phyloP scores from a whole-genome alignment of 495 filamentous ascomycete genomes.

The Neurospora intermedia region DNA sequence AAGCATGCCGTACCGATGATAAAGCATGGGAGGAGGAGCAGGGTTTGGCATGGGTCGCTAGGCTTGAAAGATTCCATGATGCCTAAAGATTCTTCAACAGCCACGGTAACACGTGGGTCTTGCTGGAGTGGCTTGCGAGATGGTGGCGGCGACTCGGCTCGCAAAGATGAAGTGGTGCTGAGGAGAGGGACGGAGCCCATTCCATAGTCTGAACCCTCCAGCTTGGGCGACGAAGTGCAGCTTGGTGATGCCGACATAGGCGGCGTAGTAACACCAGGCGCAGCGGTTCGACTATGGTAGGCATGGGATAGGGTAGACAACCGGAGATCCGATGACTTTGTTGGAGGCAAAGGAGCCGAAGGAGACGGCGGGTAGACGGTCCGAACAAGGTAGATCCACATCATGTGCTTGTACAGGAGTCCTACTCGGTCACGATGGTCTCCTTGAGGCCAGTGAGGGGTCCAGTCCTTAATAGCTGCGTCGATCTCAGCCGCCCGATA shows the following conservation, averaged over 20 bases:
- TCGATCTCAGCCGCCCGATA: slow-evolving; percentile 72
- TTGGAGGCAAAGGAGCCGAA: slow-evolving; percentile 14
- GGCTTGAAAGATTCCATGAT: slow-evolving; percentile 51
- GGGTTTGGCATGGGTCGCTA: slow-evolving; percentile 51
- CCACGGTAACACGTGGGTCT: slow-evolving; percentile 56
- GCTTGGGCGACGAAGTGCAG: slow-evolving; percentile 28
- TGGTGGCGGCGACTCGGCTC: slow-evolving; percentile 39
- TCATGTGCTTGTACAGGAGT: slow-evolving; percentile 78
- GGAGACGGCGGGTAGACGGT: slow-evolving; percentile 61
- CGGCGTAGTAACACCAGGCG: slow-evolving; percentile 25
- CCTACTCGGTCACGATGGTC: slow-evolving; percentile 66
- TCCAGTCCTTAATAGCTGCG: slow-evolving; percentile 63
- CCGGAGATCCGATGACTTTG: slow-evolving; percentile 17
- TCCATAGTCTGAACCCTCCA: neutral
- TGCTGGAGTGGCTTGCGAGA: slow-evolving; percentile 29
- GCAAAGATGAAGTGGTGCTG: neutral
- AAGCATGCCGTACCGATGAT: slow-evolving; percentile 84
- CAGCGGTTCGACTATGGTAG: slow-evolving; percentile 4
- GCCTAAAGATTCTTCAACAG: slow-evolving; percentile 67
- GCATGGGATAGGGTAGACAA: slow-evolving; percentile 8
- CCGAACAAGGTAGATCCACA: slow-evolving; percentile 82
- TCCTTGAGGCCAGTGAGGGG: slow-evolving; percentile 55
- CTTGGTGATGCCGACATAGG: slow-evolving; percentile 31
- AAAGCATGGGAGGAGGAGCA: slow-evolving; percentile 82
- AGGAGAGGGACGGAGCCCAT: neutral